phyloP scores from a whole-genome alignment of 768 basidiomycete genomes.

The Rubroboletus satanas region DNA sequence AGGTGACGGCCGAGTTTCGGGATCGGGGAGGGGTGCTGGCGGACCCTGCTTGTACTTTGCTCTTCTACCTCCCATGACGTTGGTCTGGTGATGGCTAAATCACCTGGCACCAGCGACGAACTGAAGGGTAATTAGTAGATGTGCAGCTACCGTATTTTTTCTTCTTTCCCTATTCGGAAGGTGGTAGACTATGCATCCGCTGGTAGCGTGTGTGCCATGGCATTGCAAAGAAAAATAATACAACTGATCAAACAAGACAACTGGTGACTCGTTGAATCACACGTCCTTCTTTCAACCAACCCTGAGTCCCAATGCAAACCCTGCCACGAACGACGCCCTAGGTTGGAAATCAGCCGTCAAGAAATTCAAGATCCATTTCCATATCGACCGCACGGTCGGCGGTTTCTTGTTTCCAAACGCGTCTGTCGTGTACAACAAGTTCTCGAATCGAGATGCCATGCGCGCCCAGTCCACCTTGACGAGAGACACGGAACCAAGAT shows the following conservation, averaged over 20 bases:
- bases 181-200: not conserved
- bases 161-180: conserved; percentile 26
- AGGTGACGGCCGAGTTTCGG: conserved; percentile 33
- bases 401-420: conserved; percentile 50
- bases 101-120: not conserved
- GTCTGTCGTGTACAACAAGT: conserved; percentile 63
- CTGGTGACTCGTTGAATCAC: not conserved
- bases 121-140: not conserved
- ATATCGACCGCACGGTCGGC: conserved; percentile 62
- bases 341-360: conserved; percentile 91
- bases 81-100: conserved; percentile 1
- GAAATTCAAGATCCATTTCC: conserved; percentile 72
- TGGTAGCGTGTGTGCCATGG: not conserved
- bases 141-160: conserved; percentile 9
- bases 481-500: conserved; percentile 68
- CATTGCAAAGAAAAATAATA: not conserved
- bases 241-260: not conserved
- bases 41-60: conserved; percentile 80
- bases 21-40: conserved; percentile 53
- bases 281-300: conserved; percentile 51
- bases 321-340: conserved; percentile 83
- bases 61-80: conserved; percentile 77
- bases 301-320: conserved; percentile 75
- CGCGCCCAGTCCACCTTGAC: conserved; percentile 80
- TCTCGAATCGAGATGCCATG: conserved; percentile 65